Evolutionary conservation across 148 eudicot species (phyloP).

Genomic region (Chenopodium formosanum): DNA sequence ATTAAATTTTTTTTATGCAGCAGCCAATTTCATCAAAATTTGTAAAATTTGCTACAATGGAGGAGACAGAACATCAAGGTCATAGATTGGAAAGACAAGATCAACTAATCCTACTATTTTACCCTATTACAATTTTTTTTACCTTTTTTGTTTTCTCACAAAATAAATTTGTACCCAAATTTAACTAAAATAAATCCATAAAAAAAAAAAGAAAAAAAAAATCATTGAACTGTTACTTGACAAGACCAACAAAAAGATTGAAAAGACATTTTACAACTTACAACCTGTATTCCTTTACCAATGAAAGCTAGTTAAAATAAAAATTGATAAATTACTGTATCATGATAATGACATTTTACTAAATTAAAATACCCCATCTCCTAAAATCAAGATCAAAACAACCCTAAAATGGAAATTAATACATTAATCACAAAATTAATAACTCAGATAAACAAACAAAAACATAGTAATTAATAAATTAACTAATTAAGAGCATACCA

Average conservation of each 20-base stretch:
- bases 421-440: too few species aligned
- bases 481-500: neutral
- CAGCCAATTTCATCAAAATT: slow-evolving; percentile 13
- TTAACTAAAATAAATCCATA: too few species aligned
- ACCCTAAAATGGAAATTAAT: neutral
- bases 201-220: neutral
- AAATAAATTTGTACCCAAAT: neutral
- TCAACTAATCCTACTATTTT: slow-evolving; percentile 9
- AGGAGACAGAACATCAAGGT: slow-evolving; percentile 20
- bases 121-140: neutral
- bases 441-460: neutral
- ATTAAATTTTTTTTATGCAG: slow-evolving; percentile 18
- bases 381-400: too few species aligned
- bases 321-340: slow-evolving; percentile 1
- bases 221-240: slow-evolving; percentile 1
- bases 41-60: slow-evolving; percentile 24
- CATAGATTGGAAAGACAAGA: slow-evolving; percentile 24
- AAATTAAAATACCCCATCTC: neutral
- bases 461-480: too few species aligned
- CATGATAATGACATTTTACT: slow-evolving; percentile 6
- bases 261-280: slow-evolving; percentile 18
- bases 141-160: slow-evolving; percentile 7
- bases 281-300: slow-evolving; percentile 20
- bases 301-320: too few species aligned
- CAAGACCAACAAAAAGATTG: slow-evolving; percentile 21